Evolutionary conservation across 176 grass and related monocot genomes (phyloP), one percentile per base, ranked within the genome.

Genomic region (Oryza glaberrima): DNA sequence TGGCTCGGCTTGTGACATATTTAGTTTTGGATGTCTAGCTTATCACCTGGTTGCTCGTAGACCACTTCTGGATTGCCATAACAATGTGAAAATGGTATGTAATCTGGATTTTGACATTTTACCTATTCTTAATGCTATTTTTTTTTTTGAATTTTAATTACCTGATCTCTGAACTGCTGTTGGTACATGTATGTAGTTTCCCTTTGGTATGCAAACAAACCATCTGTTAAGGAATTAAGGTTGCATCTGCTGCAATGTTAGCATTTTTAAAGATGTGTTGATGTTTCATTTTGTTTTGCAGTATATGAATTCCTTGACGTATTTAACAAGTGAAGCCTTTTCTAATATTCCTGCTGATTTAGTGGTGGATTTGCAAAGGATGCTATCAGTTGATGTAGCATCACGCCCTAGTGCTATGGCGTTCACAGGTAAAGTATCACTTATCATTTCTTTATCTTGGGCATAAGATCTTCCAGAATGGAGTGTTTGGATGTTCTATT

Each of bases 61-160:
- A 63, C 92, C 94, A 81, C 94, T 99, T 88, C 86, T 99, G 67
- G 88, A 99, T 11, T 96, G 97, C 76, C 97, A 96, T 94, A 99
- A 94, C 86, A 99, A 99, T 88, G 94, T 92, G 80, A 99, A 96
- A 90, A 99, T 99, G 97, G 97, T 99, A 90, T 74, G 75, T 47
- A 58, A 78, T 73, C 30, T 54, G 66, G 41, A 36, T 84, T 28
- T 61, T 92, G 6, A 14, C 48, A 67, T 38, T 85, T 85, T 70
- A 45, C 40, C 70, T 36, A 48, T 75, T 77, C 35, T 73, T 28
- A 64, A 19, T 73, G 11, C 70, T 79, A 3, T 61, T 67, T 86
- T 67, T 86, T 86, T 26, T 67, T 86, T 85, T 16, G 4, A 63
- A 63, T 26, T 67, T 88, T 40, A 68, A 7, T 77, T 54, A 34